Evolutionary conservation across 2,329 filamentous ascomycete species (phyloP).

Genomic region (Penicillium sp.): DNA sequence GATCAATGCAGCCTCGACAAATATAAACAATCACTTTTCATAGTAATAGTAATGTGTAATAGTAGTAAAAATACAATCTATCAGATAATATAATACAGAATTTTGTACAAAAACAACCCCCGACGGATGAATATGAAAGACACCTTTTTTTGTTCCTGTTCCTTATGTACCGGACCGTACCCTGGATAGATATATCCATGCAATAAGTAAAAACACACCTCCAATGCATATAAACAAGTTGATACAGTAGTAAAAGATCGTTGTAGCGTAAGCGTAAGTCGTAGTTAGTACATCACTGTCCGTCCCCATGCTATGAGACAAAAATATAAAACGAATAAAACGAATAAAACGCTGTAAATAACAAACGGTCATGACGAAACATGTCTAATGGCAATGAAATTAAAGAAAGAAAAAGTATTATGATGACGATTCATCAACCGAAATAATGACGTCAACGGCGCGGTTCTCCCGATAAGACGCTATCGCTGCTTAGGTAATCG

Average conservation of each 20-base stretch:
- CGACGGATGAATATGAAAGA: not conserved
- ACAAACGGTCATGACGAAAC: conserved; percentile 8
- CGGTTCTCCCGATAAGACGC: not conserved
- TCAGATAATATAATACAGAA: not conserved
- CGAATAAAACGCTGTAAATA: conserved; percentile 5
- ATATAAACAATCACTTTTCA: no score
- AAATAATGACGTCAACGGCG: conserved; percentile 14
- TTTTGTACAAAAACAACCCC: not conserved
- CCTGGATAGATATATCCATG: not conserved
- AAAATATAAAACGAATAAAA: no score
- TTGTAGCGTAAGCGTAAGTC: not conserved
- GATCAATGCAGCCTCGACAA: no score
- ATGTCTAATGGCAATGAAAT: not conserved
- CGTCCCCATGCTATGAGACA: not conserved
- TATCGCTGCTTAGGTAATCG: conserved; percentile 3
- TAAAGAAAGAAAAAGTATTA: not conserved
- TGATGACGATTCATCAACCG: not conserved
- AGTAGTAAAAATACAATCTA: not conserved
- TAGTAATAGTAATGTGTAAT: not conserved
- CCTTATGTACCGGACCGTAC: not conserved
- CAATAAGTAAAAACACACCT: not conserved
- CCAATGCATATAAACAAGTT: conserved; percentile 2
- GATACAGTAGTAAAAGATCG: not conserved
- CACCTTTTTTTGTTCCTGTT: not conserved
- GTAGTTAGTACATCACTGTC: not conserved